A percentile compares a stretch with the other conserved stretches of the same genome.
Evolutionary conservation across 495 filamentous ascomycete genomes (phyloP).

Genomic region (Tetracladium marchalianum): DNA sequence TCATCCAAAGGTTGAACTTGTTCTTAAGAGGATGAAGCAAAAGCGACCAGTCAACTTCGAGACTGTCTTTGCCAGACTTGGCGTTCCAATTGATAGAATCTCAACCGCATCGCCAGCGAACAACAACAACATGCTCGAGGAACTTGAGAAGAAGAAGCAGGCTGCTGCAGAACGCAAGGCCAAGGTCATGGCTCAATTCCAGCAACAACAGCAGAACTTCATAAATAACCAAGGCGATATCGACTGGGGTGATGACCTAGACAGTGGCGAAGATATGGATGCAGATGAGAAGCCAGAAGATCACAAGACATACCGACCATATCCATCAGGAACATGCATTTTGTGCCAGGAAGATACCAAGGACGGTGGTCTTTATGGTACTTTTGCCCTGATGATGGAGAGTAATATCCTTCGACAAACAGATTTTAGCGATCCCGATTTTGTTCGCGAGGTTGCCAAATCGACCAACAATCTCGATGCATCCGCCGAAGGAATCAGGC

Average conservation of each 20-base stretch:
- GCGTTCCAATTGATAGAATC: constrained; percentile 41
- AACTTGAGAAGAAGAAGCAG: constrained; percentile 78
- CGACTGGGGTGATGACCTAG: constrained; percentile 69
- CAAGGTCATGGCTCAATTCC: constrained; percentile 91
- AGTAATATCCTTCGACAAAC: constrained; percentile 85
- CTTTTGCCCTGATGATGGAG: constrained; percentile 79
- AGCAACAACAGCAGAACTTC: constrained; percentile 92
- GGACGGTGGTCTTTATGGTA: constrained; percentile 80
- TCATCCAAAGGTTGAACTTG: constrained; percentile 72
- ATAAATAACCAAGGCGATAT: constrained; percentile 73
- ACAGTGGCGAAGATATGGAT: constrained; percentile 59
- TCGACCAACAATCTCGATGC: constrained; percentile 75
- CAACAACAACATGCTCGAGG: constrained; percentile 47
- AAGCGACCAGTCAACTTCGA: constrained; percentile 63
- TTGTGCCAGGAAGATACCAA: constrained; percentile 94
- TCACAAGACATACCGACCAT: constrained; percentile 71
- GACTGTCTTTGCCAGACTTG: constrained; percentile 40
- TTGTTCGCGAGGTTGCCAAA: constrained; percentile 69
- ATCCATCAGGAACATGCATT: constrained; percentile 89
- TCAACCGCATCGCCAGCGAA: constrained; percentile 43
- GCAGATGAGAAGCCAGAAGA: constrained; percentile 46
- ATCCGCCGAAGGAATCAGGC: constrained; percentile 69
- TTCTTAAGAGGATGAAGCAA: constrained; percentile 80
- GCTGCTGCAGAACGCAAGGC: constrained; percentile 83
- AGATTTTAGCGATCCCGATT: constrained; percentile 67